Evolutionary conservation across 441 rosid genomes (phyloP).

Genomic region (Gossypium gossypioides): DNA sequence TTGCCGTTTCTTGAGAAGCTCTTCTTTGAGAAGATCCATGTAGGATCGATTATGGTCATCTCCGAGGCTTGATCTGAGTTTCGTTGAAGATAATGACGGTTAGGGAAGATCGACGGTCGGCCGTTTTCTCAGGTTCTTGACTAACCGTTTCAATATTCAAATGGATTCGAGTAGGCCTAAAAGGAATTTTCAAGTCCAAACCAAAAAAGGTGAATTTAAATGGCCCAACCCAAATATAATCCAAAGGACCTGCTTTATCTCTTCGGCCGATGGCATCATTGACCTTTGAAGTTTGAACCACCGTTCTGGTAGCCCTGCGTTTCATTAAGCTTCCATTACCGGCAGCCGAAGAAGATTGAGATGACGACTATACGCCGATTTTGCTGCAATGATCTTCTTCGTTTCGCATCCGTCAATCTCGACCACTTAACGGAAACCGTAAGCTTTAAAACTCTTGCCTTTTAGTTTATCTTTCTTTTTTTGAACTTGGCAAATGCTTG

Average conservation of each 20-base stretch:
- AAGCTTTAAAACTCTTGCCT: slow-evolving; percentile 12
- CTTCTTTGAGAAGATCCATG: slow-evolving; percentile 56
- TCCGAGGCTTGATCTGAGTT: background rate
- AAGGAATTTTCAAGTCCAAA: background rate
- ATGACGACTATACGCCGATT: slow-evolving; percentile 85
- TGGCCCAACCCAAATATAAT: background rate
- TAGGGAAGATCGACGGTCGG: background rate
- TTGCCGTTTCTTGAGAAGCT: slow-evolving; percentile 51
- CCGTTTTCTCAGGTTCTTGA: background rate
- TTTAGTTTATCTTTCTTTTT: background rate
- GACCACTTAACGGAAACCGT: slow-evolving; percentile 97
- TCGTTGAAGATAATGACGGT: background rate
- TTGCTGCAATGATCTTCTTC: slow-evolving; percentile 90
- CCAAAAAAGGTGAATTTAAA: background rate
- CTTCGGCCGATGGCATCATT: background rate
- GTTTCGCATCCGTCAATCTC: slow-evolving; percentile 72
- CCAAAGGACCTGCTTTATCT: background rate
- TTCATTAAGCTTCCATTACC: background rate
- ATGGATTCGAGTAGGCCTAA: background rate
- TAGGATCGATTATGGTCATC: slow-evolving; percentile 19
- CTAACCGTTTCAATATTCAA: background rate
- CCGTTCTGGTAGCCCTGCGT: background rate
- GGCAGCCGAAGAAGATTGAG: background rate
- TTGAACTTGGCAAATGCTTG: background rate
- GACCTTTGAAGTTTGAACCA: background rate